Evolutionary conservation across 2,329 filamentous ascomycete species (phyloP), one percentile per base, ranked within the genome.

Genomic region (Orbilia ellipsospora): DNA sequence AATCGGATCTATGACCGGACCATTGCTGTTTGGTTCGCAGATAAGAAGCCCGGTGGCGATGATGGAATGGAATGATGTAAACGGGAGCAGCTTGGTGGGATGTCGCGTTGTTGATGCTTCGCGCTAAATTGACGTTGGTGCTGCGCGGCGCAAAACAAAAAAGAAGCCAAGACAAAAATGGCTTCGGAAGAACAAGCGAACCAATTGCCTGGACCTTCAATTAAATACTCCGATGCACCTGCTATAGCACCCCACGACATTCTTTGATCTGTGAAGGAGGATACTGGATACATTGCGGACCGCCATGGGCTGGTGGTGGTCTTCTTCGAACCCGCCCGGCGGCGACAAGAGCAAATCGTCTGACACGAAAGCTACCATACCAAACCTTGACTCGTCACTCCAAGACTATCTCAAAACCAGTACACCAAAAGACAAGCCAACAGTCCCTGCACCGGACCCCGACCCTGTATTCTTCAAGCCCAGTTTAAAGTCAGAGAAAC

Each of bases 341-440:
- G 63, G 40, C 48, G 13, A 77, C 74, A 50, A 79, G 80, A 77
- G 12, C 52, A 59, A 59, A 20, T 18, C 72, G 15, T 44, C 59
- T 76, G 83, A 83, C 77, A 81, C 81, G 79, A 86, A 89, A 77
- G 88, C 92, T 81, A 89, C 91, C 23, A 86, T 93, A 78, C 86
- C 87, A 79, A 90, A 91, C 79, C 89, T 97, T 79, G 93, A 97
- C 81, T 91, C 92, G 45, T 89, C 90, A 78, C 87, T 97, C 68
- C 90, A 91, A 80, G 91, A 94, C 78, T 96, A 94, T 82, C 89
- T 97, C 80, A 90, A 83, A 92, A 96, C 84, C 90, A 92, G 26
- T 91, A 92, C 36, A 85, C 90, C 79, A 91, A 92, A 83, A 51
- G 54, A 61, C 16, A 63, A 60, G 15, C 72, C 72, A 13, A 75